Percentiles rank a stretch among this genome's conserved stretches.
Evolutionary conservation across 495 filamentous ascomycete genomes (phyloP).

Genomic region (Annulohypoxylon nitens): DNA sequence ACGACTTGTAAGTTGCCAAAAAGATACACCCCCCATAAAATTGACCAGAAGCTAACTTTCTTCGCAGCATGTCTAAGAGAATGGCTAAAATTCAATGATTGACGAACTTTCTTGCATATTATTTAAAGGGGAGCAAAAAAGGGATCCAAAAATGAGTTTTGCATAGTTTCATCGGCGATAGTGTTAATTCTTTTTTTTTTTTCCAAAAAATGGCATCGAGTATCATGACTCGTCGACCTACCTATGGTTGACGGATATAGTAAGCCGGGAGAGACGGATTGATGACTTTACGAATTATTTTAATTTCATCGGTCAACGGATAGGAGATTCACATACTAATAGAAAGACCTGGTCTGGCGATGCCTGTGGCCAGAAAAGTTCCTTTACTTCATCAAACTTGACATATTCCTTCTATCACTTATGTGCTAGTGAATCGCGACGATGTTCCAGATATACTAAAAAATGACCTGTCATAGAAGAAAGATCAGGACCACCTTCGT

Average conservation of each 20-base stretch:
- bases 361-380: constrained; percentile 17
- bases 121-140: constrained; percentile 11
- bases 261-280: constrained; percentile 6
- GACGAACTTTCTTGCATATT: constrained; percentile 10
- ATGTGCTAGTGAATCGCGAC: neutral
- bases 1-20: constrained; percentile 84
- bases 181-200: constrained; percentile 17
- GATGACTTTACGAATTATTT: constrained; percentile 34
- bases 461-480: constrained; percentile 1
- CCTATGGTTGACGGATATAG: neutral
- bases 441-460: neutral
- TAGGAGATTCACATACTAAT: constrained; percentile 27
- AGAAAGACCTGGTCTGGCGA: constrained; percentile 23
- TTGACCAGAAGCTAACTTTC: constrained; percentile 45
- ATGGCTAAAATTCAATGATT: constrained; percentile 56
- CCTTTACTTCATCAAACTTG: constrained; percentile 1
- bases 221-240: constrained; percentile 8
- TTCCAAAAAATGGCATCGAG: constrained; percentile 17
- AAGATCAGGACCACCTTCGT: neutral
- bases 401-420: neutral
- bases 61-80: constrained; percentile 62
- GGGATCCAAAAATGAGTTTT: constrained; percentile 19
- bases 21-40: neutral
- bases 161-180: constrained; percentile 18
- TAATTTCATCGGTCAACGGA: constrained; percentile 31